Percentiles rank a stretch among this genome's conserved stretches.
These are phyloP conservation scores for Talaromyces sp. DNA, from an alignment of 2,329 filamentous ascomycete species.

Conservation along the genomic window DNA sequence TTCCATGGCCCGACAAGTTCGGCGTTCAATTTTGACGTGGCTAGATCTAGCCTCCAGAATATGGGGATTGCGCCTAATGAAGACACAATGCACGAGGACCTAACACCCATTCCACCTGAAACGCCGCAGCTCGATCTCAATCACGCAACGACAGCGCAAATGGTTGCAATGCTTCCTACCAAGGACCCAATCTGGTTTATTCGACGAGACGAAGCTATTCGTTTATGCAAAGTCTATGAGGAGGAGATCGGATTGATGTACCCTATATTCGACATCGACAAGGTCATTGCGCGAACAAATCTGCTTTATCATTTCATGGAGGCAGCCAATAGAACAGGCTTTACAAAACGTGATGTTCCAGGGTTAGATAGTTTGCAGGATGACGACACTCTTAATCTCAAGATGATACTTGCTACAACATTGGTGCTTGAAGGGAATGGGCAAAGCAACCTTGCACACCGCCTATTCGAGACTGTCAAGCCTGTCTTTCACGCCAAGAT, in stretches of 20 bases:
- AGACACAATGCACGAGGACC: constrained; percentile 57
- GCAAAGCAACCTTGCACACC: constrained; percentile 66
- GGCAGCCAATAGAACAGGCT: constrained; percentile 54
- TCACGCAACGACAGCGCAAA: constrained; percentile 23
- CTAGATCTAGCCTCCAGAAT: constrained; percentile 77
- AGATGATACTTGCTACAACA: constrained; percentile 75
- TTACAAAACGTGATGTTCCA: constrained; percentile 50
- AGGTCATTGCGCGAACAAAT: constrained; percentile 64
- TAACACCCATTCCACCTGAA: constrained; percentile 46
- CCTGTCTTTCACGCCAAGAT: constrained; percentile 61
- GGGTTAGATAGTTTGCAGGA: constrained; percentile 57
- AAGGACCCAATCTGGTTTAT: constrained; percentile 79
- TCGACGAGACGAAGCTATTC: constrained; percentile 70
- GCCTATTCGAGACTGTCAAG: constrained; percentile 72
- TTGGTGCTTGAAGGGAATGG: constrained; percentile 74
- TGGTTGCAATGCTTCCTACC: constrained; percentile 37
- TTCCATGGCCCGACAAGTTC: constrained; percentile 84
- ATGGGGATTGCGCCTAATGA: constrained; percentile 72
- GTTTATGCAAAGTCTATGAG: constrained; percentile 73
- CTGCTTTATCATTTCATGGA: constrained; percentile 69
- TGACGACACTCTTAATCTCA: constrained; percentile 65
- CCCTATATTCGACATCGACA: constrained; percentile 71
- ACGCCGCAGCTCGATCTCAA: constrained; percentile 30
- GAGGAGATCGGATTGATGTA: constrained; percentile 94
- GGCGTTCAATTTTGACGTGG: constrained; percentile 78